phyloP scores from a whole-genome alignment of 495 filamentous ascomycete genomes.

The Cenococcum geophilum region DNA sequence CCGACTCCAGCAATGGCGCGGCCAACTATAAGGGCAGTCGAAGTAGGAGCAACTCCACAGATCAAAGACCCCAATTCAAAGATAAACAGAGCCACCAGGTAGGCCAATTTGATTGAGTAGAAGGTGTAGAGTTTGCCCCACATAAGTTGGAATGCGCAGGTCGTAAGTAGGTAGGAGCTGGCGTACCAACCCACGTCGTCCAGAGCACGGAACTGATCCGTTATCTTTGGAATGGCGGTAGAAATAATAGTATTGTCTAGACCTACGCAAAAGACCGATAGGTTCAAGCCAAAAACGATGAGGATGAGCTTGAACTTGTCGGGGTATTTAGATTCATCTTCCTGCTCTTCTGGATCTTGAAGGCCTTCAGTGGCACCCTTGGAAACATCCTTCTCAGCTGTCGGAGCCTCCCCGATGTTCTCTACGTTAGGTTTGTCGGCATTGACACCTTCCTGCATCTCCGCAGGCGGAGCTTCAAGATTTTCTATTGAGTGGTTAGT shows the following conservation, averaged over 20 bases:
- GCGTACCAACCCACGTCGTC: neutral
- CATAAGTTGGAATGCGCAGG: neutral
- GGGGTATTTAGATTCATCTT: too few relatives aligned
- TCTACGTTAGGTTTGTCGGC: too few relatives aligned
- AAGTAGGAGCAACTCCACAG: neutral
- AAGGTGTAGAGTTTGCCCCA: neutral
- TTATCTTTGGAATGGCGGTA: neutral
- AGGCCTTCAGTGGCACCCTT: too few relatives aligned
- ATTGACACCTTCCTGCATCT: too few relatives aligned
- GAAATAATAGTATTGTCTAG: neutral
- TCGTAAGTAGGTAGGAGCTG: neutral
- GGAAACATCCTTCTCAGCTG: too few relatives aligned
- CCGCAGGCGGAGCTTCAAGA: too few relatives aligned
- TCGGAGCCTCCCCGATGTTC: too few relatives aligned
- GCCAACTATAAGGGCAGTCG: neutral
- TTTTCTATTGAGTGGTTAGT: too few relatives aligned
- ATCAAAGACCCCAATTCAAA: neutral
- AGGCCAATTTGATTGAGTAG: neutral
- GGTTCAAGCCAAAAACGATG: too few relatives aligned
- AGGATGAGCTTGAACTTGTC: too few relatives aligned
- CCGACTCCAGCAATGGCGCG: constrained; percentile 8
- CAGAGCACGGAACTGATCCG: neutral
- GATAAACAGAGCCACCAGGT: neutral
- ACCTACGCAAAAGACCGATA: too few relatives aligned
- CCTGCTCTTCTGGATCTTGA: too few relatives aligned